These are phyloP conservation scores for Apiospora phragmitis DNA, from an alignment of 2,329 filamentous ascomycete species.

Conservation along the genomic window DNA sequence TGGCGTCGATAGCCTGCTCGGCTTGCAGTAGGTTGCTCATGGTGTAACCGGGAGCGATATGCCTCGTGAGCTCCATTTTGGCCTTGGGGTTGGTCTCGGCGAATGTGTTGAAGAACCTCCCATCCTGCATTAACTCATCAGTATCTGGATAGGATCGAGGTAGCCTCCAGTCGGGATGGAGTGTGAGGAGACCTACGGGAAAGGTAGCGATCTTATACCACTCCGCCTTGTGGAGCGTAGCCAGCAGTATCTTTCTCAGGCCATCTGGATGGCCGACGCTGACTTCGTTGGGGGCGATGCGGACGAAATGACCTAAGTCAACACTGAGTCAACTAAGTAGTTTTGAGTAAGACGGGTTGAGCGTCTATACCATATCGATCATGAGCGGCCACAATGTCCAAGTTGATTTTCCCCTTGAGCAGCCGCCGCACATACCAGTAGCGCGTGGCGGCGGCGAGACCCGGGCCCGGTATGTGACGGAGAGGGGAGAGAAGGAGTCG, in stretches of 20 bases:
- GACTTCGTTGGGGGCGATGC: slow-evolving; percentile 43
- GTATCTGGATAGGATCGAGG: too few relatives aligned
- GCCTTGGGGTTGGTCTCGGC: slow-evolving; percentile 29
- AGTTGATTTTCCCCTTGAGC: slow-evolving; percentile 38
- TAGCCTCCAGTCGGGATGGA: slow-evolving; percentile 23
- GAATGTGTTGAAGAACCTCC: background rate
- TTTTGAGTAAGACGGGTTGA: background rate
- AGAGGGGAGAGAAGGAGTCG: slow-evolving; percentile 10
- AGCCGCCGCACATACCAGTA: slow-evolving; percentile 41
- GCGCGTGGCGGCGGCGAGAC: slow-evolving; percentile 38
- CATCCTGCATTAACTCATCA: background rate
- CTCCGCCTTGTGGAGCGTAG: slow-evolving; percentile 31
- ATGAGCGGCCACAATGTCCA: slow-evolving; percentile 36
- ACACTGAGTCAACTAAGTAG: too few relatives aligned
- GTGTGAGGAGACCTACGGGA: slow-evolving; percentile 41
- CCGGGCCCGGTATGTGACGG: slow-evolving; percentile 40
- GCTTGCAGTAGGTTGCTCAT: slow-evolving; percentile 17
- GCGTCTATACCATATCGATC: slow-evolving; percentile 35
- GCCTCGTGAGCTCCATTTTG: slow-evolving; percentile 33
- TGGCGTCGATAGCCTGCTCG: slow-evolving; percentile 18
- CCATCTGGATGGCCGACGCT: slow-evolving; percentile 43
- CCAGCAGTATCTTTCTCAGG: slow-evolving; percentile 36
- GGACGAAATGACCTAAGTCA: slow-evolving; percentile 38
- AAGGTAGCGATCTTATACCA: slow-evolving; percentile 38
- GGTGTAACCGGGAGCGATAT: slow-evolving; percentile 32